Conservation (phyloP, 78 protist species). For the Dictyostelium capitatum region DNA sequence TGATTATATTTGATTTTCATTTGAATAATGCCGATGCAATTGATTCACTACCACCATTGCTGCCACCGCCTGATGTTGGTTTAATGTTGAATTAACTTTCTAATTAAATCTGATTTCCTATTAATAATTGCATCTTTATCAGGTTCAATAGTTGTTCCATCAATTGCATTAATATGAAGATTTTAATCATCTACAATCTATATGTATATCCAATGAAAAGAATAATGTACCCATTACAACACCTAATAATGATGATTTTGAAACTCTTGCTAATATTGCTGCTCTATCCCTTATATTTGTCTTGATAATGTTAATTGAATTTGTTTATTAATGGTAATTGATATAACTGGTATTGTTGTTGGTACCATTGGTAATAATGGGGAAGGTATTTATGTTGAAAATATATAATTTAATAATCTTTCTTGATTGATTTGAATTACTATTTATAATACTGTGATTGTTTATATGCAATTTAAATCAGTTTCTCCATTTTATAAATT, state of each 20-base stretch:
- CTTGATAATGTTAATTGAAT: constrained; percentile 22
- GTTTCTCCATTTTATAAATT: constrained; percentile 19
- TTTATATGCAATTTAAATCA: constrained; percentile 20
- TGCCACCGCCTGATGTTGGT: neutral
- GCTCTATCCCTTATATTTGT: constrained; percentile 65
- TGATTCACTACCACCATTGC: neutral
- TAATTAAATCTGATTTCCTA: constrained; percentile 9
- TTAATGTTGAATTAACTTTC: neutral
- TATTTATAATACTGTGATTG: constrained; percentile 17
- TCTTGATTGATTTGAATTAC: neutral
- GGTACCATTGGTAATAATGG: neutral
- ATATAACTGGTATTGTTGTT: neutral
- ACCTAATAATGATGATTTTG: constrained; percentile 46
- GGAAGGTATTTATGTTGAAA: too few relatives aligned
- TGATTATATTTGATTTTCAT: neutral
- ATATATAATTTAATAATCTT: neutral
- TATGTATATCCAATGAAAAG: constrained; percentile 16
- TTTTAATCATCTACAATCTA: neutral
- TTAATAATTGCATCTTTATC: neutral
- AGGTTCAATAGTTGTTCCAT: neutral
- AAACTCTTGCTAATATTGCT: constrained; percentile 26
- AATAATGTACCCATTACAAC: constrained; percentile 50
- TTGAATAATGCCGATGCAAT: neutral
- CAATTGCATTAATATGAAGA: neutral
- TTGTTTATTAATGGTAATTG: constrained; percentile 29